Conservation (phyloP, 1,284 basidiomycete species). For the Rhodotorula sp. region DNA sequence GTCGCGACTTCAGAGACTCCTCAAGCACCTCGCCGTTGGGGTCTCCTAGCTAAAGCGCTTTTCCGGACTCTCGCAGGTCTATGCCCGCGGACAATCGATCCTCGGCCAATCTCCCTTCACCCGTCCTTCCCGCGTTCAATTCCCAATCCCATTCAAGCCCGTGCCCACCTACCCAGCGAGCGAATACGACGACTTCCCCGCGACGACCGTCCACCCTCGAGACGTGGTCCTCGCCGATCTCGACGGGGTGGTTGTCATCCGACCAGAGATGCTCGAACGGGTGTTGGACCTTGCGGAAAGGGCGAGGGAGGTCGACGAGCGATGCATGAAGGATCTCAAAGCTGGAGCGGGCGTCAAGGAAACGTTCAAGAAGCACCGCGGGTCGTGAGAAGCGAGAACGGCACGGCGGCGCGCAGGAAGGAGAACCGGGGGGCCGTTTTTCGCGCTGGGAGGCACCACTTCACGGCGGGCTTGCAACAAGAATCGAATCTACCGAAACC, state of each 20-base stretch:
- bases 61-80: conserved; percentile 53
- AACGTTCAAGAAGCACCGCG: conserved; percentile 74
- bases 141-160: conserved; percentile 53
- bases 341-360: conserved; percentile 71
- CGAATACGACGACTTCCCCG: conserved; percentile 30
- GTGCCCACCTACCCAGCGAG: conserved; percentile 46
- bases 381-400: conserved; percentile 49
- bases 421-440: too few relatives aligned
- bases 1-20: too few relatives aligned
- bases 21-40: too few relatives aligned
- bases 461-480: too few relatives aligned
- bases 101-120: conserved; percentile 87
- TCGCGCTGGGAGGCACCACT: too few relatives aligned
- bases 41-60: conserved; percentile 10
- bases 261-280: conserved; percentile 58
- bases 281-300: conserved; percentile 64
- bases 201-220: conserved; percentile 64
- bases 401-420: too few relatives aligned
- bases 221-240: conserved; percentile 84
- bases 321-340: conserved; percentile 73
- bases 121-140: conserved; percentile 72
- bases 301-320: conserved; percentile 67
- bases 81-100: conserved; percentile 76
- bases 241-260: conserved; percentile 86
- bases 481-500: too few relatives aligned